Evolutionary conservation across 495 filamentous ascomycete species (phyloP).

Genomic region (Neurospora pannonica): DNA sequence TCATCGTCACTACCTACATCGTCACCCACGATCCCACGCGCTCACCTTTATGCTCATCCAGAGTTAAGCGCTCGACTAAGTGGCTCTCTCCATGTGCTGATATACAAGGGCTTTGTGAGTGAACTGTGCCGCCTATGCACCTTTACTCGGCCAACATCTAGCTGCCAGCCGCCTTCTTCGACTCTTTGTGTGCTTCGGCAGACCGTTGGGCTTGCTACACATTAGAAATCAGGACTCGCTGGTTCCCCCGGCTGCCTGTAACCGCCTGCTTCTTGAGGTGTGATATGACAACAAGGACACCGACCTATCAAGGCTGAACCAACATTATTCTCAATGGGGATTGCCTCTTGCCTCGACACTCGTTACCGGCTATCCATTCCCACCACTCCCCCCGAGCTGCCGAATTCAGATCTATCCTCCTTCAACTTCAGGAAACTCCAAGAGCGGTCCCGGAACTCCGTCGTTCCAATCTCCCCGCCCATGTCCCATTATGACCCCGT

Average conservation of each 20-base stretch:
- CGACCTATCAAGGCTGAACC: conserved; percentile 3
- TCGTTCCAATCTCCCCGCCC: conserved; percentile 34
- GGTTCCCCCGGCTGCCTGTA: background rate
- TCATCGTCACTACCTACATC: background rate
- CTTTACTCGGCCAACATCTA: conserved; percentile 29
- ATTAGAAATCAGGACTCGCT: background rate
- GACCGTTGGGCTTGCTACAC: conserved; percentile 1
- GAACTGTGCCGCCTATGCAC: conserved; percentile 25
- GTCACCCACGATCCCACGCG: background rate
- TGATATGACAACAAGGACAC: conserved; percentile 14
- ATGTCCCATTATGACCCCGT: conserved; percentile 44
- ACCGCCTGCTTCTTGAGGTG: conserved; percentile 4
- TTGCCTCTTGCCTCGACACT: conserved; percentile 36
- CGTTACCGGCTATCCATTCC: conserved; percentile 32
- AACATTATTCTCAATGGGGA: conserved; percentile 37
- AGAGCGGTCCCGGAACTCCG: conserved; percentile 28
- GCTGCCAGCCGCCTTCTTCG: conserved; percentile 14
- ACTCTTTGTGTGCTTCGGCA: conserved; percentile 8
- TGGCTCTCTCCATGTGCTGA: background rate
- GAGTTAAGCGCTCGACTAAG: background rate
- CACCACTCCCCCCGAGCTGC: conserved; percentile 35
- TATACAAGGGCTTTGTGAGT: conserved; percentile 7
- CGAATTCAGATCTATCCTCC: conserved; percentile 32
- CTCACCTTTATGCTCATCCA: background rate
- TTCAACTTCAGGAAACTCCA: conserved; percentile 28